These are phyloP conservation scores for Dianthus caryophyllus DNA, from an alignment of 148 eudicot genomes.

Conservation along the genomic window DNA sequence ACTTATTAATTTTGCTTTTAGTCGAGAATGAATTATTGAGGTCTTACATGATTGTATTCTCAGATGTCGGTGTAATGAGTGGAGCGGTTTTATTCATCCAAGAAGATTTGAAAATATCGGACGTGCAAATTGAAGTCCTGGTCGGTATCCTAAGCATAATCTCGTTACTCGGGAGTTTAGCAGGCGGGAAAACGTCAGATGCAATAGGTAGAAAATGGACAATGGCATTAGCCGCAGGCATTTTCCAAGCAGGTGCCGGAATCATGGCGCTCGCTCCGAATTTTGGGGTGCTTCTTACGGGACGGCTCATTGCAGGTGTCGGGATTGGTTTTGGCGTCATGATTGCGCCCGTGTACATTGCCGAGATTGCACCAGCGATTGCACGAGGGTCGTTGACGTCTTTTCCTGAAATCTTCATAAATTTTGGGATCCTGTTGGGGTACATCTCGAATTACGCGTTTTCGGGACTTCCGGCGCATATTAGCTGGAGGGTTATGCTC, in stretches of 20 bases:
- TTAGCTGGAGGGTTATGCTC: conserved; percentile 85
- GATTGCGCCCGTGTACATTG: conserved; percentile 84
- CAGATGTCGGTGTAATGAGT: conserved; percentile 96
- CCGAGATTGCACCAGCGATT: conserved; percentile 74
- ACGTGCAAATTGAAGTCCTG: conserved; percentile 73
- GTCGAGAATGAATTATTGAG: not conserved
- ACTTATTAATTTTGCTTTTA: not conserved
- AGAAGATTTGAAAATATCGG: conserved; percentile 62
- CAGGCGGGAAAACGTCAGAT: conserved; percentile 81
- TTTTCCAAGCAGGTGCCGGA: conserved; percentile 70
- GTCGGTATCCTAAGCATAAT: conserved; percentile 78
- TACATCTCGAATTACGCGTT: conserved; percentile 75
- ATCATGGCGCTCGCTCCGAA: conserved; percentile 77
- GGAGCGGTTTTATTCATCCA: conserved; percentile 76
- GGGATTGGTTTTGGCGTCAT: conserved; percentile 86
- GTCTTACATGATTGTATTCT: not conserved
- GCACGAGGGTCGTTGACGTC: conserved; percentile 80
- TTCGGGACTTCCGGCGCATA: conserved; percentile 56
- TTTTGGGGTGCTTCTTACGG: conserved; percentile 51
- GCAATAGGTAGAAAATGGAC: conserved; percentile 93
- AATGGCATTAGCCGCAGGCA: conserved; percentile 68
- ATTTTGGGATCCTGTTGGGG: conserved; percentile 78
- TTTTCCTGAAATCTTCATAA: conserved; percentile 84
- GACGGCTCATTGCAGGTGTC: conserved; percentile 69
- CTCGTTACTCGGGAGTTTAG: conserved; percentile 73